phyloP scores from a whole-genome alignment of 1,284 basidiomycete species.

The Tilletia walkeri region DNA sequence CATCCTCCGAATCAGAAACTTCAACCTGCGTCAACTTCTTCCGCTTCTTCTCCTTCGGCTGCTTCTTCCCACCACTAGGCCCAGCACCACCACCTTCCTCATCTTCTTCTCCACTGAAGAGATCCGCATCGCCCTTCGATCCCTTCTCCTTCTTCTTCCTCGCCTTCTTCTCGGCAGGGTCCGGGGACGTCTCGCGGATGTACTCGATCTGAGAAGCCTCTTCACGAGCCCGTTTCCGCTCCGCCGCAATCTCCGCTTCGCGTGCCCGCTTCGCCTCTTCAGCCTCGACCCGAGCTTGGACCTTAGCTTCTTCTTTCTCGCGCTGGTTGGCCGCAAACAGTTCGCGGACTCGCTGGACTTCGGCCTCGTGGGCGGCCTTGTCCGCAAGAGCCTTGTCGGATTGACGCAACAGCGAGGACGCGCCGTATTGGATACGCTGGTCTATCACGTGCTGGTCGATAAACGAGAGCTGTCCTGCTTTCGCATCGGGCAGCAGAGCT shows the following conservation, averaged over 20 bases:
- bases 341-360: slow-evolving; percentile 34
- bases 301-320: slow-evolving; percentile 41
- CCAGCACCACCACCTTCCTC: background rate
- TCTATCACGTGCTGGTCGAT: slow-evolving; percentile 50
- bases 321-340: slow-evolving; percentile 35
- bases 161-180: slow-evolving; percentile 30
- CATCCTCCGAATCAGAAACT: slow-evolving; percentile 16
- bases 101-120: slow-evolving; percentile 13
- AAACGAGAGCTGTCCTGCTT: slow-evolving; percentile 38
- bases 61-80: slow-evolving; percentile 18
- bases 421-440: slow-evolving; percentile 52
- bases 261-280: slow-evolving; percentile 42
- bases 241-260: slow-evolving; percentile 44
- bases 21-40: slow-evolving; percentile 27
- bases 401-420: slow-evolving; percentile 40
- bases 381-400: slow-evolving; percentile 36
- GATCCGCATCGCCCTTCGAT: slow-evolving; percentile 18
- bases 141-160: slow-evolving; percentile 24
- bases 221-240: slow-evolving; percentile 40
- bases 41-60: slow-evolving; percentile 30
- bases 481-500: slow-evolving; percentile 40
- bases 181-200: slow-evolving; percentile 32
- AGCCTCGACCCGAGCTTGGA: slow-evolving; percentile 37
- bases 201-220: slow-evolving; percentile 49
- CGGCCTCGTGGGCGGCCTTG: slow-evolving; percentile 37